A percentile compares a stretch with the other conserved stretches of the same genome.
These are phyloP conservation scores for Quercus suber DNA, from an alignment of 306 rosid genomes.

Conservation along the genomic window DNA sequence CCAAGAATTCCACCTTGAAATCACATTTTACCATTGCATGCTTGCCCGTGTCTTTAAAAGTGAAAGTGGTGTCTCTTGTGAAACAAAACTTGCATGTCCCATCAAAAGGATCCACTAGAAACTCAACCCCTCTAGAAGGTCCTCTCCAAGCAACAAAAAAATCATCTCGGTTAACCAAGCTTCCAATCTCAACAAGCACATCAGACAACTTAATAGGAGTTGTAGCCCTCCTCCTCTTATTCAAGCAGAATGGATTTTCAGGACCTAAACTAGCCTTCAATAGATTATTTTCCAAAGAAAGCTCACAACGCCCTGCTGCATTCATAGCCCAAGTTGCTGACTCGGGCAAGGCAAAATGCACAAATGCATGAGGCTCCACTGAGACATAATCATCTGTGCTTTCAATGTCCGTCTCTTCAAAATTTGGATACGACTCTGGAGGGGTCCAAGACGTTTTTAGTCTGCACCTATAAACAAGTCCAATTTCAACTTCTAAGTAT, in stretches of 20 bases:
- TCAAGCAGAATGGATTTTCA: constrained; percentile 48
- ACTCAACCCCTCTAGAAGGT: constrained; percentile 56
- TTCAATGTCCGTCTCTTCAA: constrained; percentile 18
- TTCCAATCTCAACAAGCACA: constrained; percentile 71
- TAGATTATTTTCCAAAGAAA: constrained; percentile 32
- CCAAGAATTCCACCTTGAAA: constrained; percentile 68
- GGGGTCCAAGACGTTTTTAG: constrained; percentile 88
- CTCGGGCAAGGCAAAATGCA: constrained; percentile 56
- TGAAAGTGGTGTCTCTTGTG: constrained; percentile 55
- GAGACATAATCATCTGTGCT: constrained; percentile 34
- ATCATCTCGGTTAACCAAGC: constrained; percentile 42
- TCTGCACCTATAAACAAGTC: constrained; percentile 67
- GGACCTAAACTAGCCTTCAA: constrained; percentile 67
- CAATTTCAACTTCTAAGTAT: constrained; percentile 54
- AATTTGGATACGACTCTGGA: constrained; percentile 63
- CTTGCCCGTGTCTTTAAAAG: constrained; percentile 37
- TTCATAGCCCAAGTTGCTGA: constrained; percentile 42
- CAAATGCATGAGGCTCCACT: constrained; percentile 85
- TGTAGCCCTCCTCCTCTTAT: constrained; percentile 59
- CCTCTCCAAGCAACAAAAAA: constrained; percentile 71
- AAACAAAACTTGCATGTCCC: constrained; percentile 69
- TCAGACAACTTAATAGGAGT: constrained; percentile 59
- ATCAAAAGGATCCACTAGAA: constrained; percentile 81
- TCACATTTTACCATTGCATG: constrained; percentile 66
- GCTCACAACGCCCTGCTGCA: constrained; percentile 47